These are phyloP conservation scores for Rubia tinctorum DNA, from an alignment of 305 asterid species.

Conservation along the genomic window DNA sequence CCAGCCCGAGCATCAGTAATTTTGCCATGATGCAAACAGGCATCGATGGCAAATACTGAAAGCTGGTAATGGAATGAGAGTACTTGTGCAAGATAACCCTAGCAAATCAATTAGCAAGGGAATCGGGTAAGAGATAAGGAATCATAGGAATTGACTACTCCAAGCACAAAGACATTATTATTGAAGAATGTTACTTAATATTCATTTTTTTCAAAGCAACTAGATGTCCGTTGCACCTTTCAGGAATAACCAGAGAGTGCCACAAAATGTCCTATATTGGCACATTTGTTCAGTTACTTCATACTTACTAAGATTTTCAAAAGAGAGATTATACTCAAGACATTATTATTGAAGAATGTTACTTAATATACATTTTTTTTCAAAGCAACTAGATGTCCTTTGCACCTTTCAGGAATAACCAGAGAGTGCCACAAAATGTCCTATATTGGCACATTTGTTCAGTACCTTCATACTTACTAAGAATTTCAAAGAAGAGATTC, in stretches of 20 bases:
- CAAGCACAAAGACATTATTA: neutral
- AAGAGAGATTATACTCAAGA: neutral
- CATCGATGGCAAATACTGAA: constrained; percentile 85
- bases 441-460: neutral
- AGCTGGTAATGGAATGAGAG: constrained; percentile 75
- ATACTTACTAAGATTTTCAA: neutral
- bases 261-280: neutral
- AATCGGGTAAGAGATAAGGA: neutral
- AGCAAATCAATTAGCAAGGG: constrained; percentile 22
- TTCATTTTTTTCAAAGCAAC: neutral
- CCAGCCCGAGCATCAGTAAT: constrained; percentile 76
- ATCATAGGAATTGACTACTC: neutral
- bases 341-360: no score
- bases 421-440: neutral
- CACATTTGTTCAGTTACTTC: neutral
- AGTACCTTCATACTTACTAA: neutral
- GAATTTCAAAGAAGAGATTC: neutral
- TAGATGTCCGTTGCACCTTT: neutral
- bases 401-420: neutral
- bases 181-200: neutral
- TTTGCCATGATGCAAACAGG: constrained; percentile 78
- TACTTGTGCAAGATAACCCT: constrained; percentile 96
- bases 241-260: neutral
- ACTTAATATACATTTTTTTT: no score
- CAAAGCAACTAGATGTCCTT: neutral